Base-by-base conservation (phyloP, 441 rosid species). In the Raphanus hybrid region DNA sequence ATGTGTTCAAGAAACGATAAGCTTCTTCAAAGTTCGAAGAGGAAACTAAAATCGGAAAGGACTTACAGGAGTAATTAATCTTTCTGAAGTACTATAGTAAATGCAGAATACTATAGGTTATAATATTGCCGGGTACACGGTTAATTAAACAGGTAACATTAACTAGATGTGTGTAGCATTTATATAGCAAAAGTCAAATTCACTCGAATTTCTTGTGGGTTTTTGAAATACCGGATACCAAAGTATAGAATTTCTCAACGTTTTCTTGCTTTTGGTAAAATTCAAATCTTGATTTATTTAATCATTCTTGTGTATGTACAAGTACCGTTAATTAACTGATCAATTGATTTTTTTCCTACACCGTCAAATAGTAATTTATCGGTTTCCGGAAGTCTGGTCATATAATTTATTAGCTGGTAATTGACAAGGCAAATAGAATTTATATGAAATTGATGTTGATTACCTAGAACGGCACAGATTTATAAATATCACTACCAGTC, bases 151-250 rank as follows among this genome's bases (percentile, higher is more conserved):
- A 16, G 41, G 45, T 66, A 26, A 67, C 45, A 34, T 37, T 68
- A 52, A 61, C 29, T 66, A 41, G 32, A 62, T 60, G 69, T 29
- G 69, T 60, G 58, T 67, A 67, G 74, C 81, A 78, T 73, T 78
- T 78, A 78, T 73, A 57, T 69, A 72, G 80, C 79, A 71, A 83
- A 83, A 86, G 89, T 87, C 84, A 83, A 86, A 73, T 75, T 64
- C 73, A 75, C 78, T 74, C 67, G 67, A 78, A 14, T 58, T 52
- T 50, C 71, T 79, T 71, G 76, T 69, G 60, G 79, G 78, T 65
- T 79, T 79, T 67, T 67, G 15, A 78, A 73, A 73, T 78, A 61
- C 8, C 70, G 70, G 26, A 66, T 66, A 66, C 75, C 87, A 69
- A 84, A 73, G 75, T 62, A 78, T 85, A 75, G 89, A 78, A 80